Percentiles rank a stretch among this genome's conserved stretches.
These are phyloP conservation scores for Suhomyces canberraensis DNA, from an alignment of 805 yeast genomes.

Conservation along the genomic window DNA sequence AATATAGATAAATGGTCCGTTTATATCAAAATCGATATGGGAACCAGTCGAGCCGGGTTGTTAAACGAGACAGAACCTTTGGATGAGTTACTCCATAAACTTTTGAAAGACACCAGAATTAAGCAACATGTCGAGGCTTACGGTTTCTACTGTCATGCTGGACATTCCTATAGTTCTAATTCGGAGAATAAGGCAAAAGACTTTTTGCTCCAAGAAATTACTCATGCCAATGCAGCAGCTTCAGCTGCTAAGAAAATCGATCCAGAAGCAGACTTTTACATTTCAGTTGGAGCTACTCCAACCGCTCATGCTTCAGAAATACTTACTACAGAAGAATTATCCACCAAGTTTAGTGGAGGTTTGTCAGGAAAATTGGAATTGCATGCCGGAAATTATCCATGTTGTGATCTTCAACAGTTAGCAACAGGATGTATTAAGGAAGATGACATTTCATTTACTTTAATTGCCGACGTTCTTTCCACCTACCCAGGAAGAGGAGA, in stretches of 20 bases:
- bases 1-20: constrained; percentile 51
- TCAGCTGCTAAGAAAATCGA: constrained; percentile 32
- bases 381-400: constrained; percentile 79
- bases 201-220: constrained; percentile 53
- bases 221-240: constrained; percentile 55
- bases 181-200: constrained; percentile 45
- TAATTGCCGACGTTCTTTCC: constrained; percentile 35
- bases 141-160: constrained; percentile 80
- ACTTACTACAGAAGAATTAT: constrained; percentile 20
- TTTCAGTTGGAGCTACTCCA: constrained; percentile 83
- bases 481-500: constrained; percentile 55
- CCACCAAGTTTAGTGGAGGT: constrained; percentile 13
- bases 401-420: constrained; percentile 75
- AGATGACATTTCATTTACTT: constrained; percentile 14
- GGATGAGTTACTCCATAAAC: constrained; percentile 28
- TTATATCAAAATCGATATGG: constrained; percentile 68
- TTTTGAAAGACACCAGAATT: constrained; percentile 21
- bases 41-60: constrained; percentile 68
- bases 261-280: constrained; percentile 36
- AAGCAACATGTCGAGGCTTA: constrained; percentile 41
- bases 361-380: constrained; percentile 52
- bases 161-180: constrained; percentile 61
- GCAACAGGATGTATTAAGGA: constrained; percentile 51
- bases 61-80: constrained; percentile 31
- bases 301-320: constrained; percentile 60